Evolutionary conservation across 768 basidiomycete species (phyloP), one percentile per base, ranked within the genome.

Genomic region (Boletus speciosus): DNA sequence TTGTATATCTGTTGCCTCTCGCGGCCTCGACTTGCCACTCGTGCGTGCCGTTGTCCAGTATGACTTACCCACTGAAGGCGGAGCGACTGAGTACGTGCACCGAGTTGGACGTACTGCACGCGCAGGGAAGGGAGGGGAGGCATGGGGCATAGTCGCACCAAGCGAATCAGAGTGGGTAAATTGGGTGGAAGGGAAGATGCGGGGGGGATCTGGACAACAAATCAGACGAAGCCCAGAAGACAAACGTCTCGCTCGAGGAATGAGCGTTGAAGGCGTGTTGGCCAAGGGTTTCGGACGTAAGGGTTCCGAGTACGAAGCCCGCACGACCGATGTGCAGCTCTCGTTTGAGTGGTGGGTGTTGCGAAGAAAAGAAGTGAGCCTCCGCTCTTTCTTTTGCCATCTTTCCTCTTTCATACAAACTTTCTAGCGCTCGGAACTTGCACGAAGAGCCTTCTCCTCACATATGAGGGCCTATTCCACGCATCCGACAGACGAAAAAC

Each of bases 1-100:
- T 42, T 98, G 95, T 68, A 99, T 97, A 1, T 96, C 93, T 9
- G 95, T 99, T 48, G 97, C 97, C 3, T 94, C 97, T n/a, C 92
- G 97, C 66, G 97, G 97, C 66, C 81, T 99, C 25, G 96, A 98
- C 73, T 76, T 99, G 27, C 94, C 94, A 6, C 80, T 90, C n/a
- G 94, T 98, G 7, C 86, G 88, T 35, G 90, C 92, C 3, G 94
- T 99, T 56, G 74, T 98, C 32, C 97, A 99, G 66, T 97, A 97
- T 65, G 97, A 99, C 68, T 81, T 98, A 21, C 96, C 97, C 1
- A 98, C 97, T 0, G 97, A 99, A 75, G 91, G 94, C 16, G 96
- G 97, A 10, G 86, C 86, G 27, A 97, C 88, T 11, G 97, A 99
- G 68, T 98, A 99, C 63, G 85, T 99, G 10, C 97, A 99, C 74